A percentile compares a stretch with the other conserved stretches of the same genome.
These are phyloP conservation scores for Penicillium sclerotigenum DNA, from an alignment of 2,329 filamentous ascomycete species.

Conservation along the genomic window DNA sequence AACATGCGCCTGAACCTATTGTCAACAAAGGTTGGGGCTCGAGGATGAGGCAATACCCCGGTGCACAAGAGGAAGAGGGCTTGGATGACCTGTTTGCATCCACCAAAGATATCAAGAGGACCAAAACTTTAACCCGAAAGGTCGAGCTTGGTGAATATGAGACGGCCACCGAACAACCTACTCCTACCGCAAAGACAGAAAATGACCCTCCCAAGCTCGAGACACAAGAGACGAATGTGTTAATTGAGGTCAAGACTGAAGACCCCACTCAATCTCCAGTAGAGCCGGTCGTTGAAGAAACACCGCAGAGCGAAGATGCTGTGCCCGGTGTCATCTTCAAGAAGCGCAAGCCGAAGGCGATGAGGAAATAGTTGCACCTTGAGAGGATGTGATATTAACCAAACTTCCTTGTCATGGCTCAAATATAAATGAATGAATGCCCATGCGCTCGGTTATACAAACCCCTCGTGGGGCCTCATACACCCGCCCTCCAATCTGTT, in stretches of 20 bases:
- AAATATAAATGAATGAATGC: neutral
- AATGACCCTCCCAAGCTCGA: conserved; percentile 10
- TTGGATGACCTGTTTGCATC: conserved; percentile 45
- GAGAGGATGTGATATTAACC: neutral
- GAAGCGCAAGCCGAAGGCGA: conserved; percentile 48
- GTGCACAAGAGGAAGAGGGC: conserved; percentile 37
- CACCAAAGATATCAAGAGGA: conserved; percentile 40
- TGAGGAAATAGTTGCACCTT: conserved; percentile 33
- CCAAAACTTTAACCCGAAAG: conserved; percentile 18
- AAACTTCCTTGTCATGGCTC: neutral
- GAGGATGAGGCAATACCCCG: conserved; percentile 41
- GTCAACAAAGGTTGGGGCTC: conserved; percentile 46
- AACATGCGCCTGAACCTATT: conserved; percentile 30
- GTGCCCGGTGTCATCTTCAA: conserved; percentile 45
- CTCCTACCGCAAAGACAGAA: conserved; percentile 15
- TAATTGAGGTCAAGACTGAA: conserved; percentile 28
- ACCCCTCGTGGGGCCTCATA: neutral
- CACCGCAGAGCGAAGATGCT: conserved; percentile 21
- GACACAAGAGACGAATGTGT: conserved; percentile 11
- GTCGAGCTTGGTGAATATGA: conserved; percentile 17
- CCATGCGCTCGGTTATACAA: neutral
- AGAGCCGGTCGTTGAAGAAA: conserved; percentile 7
- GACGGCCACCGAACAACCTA: conserved; percentile 3
- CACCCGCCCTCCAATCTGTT: neutral
- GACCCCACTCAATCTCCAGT: conserved; percentile 15